Percentiles rank a stretch among this genome's conserved stretches.
Conservation (phyloP, 1,284 basidiomycete species). For the Gomphus sp. region DNA sequence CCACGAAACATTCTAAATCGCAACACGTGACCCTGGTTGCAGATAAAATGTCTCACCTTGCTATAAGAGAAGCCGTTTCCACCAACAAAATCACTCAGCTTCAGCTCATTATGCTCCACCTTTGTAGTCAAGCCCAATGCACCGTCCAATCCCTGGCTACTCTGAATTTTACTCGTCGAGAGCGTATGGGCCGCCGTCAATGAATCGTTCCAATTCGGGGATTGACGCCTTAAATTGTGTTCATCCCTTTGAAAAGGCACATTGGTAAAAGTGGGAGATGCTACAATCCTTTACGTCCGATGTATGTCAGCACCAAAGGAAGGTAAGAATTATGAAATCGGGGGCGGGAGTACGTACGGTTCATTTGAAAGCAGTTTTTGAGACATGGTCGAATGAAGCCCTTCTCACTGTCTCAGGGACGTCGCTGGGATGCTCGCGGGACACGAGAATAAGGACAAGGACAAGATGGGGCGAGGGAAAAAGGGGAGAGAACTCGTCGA, state of each 20-base stretch:
- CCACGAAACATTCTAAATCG: background rate
- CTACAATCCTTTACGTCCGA: background rate
- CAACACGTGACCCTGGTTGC: too few species aligned
- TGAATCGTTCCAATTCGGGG: background rate
- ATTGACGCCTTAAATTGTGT: background rate
- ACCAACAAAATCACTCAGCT: background rate
- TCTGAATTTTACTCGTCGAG: background rate
- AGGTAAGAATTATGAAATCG: background rate
- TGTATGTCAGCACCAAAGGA: background rate
- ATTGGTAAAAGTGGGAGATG: background rate
- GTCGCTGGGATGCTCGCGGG: background rate
- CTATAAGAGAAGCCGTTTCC: background rate
- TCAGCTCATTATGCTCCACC: background rate
- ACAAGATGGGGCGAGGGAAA: background rate
- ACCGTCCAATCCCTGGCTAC: background rate
- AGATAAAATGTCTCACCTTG: background rate
- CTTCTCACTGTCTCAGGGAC: background rate
- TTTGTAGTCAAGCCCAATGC: background rate
- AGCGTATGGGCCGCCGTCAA: background rate
- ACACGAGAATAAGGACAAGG: background rate
- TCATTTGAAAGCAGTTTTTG: background rate
- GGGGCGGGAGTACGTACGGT: background rate
- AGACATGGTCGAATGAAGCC: background rate
- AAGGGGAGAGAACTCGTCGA: background rate
- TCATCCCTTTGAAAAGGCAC: background rate